Percentiles rank a stretch among this genome's conserved stretches.
Conservation (phyloP, 768 basidiomycete species). For the Nevesoporus exiguus region DNA sequence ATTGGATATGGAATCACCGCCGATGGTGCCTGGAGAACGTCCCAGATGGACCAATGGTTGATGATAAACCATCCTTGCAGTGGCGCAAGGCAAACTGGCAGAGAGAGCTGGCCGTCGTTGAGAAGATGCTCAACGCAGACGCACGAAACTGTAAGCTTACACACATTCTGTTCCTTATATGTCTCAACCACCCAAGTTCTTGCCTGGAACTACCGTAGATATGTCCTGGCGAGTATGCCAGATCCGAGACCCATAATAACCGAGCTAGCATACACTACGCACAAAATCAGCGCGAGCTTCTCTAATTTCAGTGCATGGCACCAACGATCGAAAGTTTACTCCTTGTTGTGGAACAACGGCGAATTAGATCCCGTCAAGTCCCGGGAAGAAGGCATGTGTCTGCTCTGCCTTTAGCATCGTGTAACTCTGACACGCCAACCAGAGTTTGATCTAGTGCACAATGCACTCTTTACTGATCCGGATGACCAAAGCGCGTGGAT, state of each 20-base stretch:
- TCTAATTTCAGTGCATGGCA: slow-evolving; percentile 99
- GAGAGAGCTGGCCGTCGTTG: slow-evolving; percentile 80
- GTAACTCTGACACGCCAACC: not conserved
- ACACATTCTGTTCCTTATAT: not conserved
- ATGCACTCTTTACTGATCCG: slow-evolving; percentile 96
- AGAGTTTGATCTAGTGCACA: slow-evolving; percentile 93
- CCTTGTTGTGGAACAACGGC: slow-evolving; percentile 60
- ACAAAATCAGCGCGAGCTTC: slow-evolving; percentile 91
- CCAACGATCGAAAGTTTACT: slow-evolving; percentile 82
- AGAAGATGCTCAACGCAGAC: slow-evolving; percentile 90
- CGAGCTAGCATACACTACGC: slow-evolving; percentile 84
- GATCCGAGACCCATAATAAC: slow-evolving; percentile 48
- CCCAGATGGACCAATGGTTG: slow-evolving; percentile 62
- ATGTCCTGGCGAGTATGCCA: slow-evolving; percentile 72
- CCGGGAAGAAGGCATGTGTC: slow-evolving; percentile 62
- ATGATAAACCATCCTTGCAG: slow-evolving; percentile 42
- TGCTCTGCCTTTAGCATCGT: not conserved
- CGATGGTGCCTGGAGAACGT: slow-evolving; percentile 91
- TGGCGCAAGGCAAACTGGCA: slow-evolving; percentile 86
- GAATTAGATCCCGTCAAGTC: slow-evolving; percentile 50
- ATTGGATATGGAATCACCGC: slow-evolving; percentile 99
- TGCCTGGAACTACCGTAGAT: slow-evolving; percentile 93
- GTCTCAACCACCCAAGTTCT: slow-evolving; percentile 57
- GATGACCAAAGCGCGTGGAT: slow-evolving; percentile 97
- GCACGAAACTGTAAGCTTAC: slow-evolving; percentile 79